phyloP scores from a whole-genome alignment of 1,284 basidiomycete genomes.

The Paramarasmius palmivorus region DNA sequence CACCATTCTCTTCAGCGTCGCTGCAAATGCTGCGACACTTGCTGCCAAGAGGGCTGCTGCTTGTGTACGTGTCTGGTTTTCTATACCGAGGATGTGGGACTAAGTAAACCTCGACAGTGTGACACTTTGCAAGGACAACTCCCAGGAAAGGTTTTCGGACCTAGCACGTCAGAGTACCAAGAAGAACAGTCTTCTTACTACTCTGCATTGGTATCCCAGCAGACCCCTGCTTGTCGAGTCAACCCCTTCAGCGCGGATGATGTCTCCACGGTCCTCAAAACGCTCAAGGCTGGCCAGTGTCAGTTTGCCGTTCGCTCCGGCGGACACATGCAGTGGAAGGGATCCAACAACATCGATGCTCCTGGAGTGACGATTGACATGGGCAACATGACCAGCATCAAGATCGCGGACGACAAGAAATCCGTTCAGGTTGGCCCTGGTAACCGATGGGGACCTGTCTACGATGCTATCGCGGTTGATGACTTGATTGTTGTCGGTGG shows the following conservation, averaged over 20 bases:
- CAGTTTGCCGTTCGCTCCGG: constrained; percentile 11
- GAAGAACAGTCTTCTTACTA: constrained; percentile 5
- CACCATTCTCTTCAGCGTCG: too few species aligned
- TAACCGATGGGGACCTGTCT: constrained; percentile 37
- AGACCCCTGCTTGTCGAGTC: constrained; percentile 6
- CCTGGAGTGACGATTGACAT: background rate
- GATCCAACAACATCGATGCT: constrained; percentile 7
- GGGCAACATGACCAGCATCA: constrained; percentile 27
- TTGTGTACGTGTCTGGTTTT: too few species aligned
- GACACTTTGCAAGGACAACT: background rate
- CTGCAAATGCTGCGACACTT: too few species aligned
- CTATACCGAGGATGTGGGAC: too few species aligned
- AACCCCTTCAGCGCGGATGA: constrained; percentile 1
- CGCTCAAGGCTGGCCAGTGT: background rate
- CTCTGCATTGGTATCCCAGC: background rate
- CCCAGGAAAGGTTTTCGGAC: constrained; percentile 2
- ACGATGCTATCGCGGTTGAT: constrained; percentile 24
- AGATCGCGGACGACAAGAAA: constrained; percentile 18
- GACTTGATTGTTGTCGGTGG: constrained; percentile 35
- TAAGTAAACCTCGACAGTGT: background rate
- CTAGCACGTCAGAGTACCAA: constrained; percentile 4
- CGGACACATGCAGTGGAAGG: constrained; percentile 13
- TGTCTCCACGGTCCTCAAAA: constrained; percentile 9
- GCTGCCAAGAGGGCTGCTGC: too few species aligned
- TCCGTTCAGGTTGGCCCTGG: constrained; percentile 32